phyloP scores from a whole-genome alignment of 2,329 filamentous ascomycete species.

The Pseudogymnoascus sp. region DNA sequence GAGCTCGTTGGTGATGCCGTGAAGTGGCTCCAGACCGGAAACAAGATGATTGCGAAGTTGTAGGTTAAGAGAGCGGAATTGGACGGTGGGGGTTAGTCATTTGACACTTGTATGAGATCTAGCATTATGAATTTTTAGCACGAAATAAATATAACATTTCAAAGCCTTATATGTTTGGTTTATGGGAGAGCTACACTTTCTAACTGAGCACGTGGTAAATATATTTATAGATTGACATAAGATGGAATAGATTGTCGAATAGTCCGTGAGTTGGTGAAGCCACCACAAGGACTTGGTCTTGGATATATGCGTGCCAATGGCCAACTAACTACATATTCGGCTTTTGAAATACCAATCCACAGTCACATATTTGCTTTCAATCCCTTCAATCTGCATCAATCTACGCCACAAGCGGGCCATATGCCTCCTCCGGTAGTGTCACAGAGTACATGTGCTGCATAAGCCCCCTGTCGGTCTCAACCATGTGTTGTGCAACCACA shows the following conservation, averaged over 20 bases:
- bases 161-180: background rate
- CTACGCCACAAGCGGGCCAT: background rate
- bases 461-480: background rate
- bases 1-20: conserved; percentile 84
- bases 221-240: background rate
- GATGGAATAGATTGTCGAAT: background rate
- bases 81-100: background rate
- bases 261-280: background rate
- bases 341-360: background rate
- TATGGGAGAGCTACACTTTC: background rate
- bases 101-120: conserved; percentile 8
- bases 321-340: background rate
- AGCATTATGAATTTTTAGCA: conserved; percentile 8
- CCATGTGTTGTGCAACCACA: background rate
- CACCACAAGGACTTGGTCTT: background rate
- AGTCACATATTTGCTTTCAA: background rate
- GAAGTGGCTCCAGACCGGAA: conserved; percentile 57
- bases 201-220: background rate
- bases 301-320: background rate
- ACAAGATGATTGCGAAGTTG: conserved; percentile 61
- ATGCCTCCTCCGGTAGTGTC: background rate
- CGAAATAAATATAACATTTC: background rate
- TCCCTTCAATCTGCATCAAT: background rate
- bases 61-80: conserved; percentile 30
- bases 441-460: background rate